These are phyloP conservation scores for Heterobasidion irregulare DNA, from an alignment of 1,284 basidiomycete species.

Conservation along the genomic window DNA sequence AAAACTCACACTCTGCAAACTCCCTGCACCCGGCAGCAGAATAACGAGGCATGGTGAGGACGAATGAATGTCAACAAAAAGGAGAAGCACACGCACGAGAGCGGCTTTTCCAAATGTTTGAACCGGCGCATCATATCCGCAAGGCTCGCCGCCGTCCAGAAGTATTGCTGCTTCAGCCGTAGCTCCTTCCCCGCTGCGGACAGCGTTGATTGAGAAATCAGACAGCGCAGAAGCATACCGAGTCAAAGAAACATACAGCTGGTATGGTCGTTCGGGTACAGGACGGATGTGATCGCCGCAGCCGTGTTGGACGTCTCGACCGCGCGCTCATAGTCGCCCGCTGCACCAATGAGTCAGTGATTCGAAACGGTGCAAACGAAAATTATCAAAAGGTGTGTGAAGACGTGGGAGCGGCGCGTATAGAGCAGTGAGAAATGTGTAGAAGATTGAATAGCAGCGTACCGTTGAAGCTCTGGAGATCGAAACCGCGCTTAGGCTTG, in stretches of 20 bases:
- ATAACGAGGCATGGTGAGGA: too few relatives aligned
- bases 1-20: constrained; percentile 66
- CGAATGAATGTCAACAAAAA: not conserved
- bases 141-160: constrained; percentile 83
- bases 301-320: constrained; percentile 83
- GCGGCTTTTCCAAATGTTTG: constrained; percentile 70
- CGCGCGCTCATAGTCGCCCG: constrained; percentile 84
- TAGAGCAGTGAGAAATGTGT: not conserved
- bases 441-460: constrained; percentile 7
- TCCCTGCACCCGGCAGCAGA: constrained; percentile 20
- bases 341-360: constrained; percentile 25
- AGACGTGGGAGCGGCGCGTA: too few relatives aligned
- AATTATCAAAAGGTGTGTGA: too few relatives aligned
- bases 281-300: constrained; percentile 83
- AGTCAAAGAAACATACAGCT: constrained; percentile 32
- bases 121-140: constrained; percentile 81
- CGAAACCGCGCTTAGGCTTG: constrained; percentile 87
- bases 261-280: constrained; percentile 83
- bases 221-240: constrained; percentile 6
- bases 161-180: constrained; percentile 91
- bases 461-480: constrained; percentile 89
- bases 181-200: constrained; percentile 77
- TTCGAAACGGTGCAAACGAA: not conserved
- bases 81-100: constrained; percentile 23
- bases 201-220: not conserved